Evolutionary conservation across 495 filamentous ascomycete species (phyloP).

Genomic region (Cladorrhinum samala): DNA sequence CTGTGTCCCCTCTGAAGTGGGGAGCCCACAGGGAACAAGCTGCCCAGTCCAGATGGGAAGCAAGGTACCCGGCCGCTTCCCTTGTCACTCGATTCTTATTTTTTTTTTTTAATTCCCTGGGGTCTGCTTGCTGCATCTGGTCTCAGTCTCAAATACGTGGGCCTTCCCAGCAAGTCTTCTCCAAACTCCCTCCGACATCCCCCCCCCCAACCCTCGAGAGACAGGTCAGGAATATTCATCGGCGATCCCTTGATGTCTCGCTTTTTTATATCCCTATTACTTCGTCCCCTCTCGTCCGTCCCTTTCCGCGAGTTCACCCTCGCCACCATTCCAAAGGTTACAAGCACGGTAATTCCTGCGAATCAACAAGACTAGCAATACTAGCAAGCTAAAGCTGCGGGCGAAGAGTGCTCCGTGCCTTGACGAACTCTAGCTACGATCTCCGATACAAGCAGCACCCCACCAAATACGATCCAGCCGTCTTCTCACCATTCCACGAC

Average conservation of each 20-base stretch:
- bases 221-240: neutral
- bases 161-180: neutral
- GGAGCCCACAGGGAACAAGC: slow-evolving; percentile 1
- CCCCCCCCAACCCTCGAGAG: neutral
- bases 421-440: neutral
- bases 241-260: neutral
- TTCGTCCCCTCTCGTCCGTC: slow-evolving; percentile 4
- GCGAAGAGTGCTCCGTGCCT: neutral
- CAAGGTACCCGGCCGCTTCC: slow-evolving; percentile 4
- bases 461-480: too few relatives aligned
- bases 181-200: neutral
- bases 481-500: too few relatives aligned
- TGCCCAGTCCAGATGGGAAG: neutral
- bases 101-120: slow-evolving; percentile 1
- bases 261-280: neutral
- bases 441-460: neutral
- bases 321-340: slow-evolving; percentile 13
- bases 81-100: slow-evolving; percentile 5
- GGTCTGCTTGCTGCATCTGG: neutral
- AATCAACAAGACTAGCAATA: too few relatives aligned
- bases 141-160: slow-evolving; percentile 6
- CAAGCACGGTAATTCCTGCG: neutral
- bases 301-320: neutral
- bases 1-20: neutral
- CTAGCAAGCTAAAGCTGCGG: too few relatives aligned